These are phyloP conservation scores for Microbotryomycetes sp. DNA, from an alignment of 1,284 basidiomycete genomes.

Conservation along the genomic window DNA sequence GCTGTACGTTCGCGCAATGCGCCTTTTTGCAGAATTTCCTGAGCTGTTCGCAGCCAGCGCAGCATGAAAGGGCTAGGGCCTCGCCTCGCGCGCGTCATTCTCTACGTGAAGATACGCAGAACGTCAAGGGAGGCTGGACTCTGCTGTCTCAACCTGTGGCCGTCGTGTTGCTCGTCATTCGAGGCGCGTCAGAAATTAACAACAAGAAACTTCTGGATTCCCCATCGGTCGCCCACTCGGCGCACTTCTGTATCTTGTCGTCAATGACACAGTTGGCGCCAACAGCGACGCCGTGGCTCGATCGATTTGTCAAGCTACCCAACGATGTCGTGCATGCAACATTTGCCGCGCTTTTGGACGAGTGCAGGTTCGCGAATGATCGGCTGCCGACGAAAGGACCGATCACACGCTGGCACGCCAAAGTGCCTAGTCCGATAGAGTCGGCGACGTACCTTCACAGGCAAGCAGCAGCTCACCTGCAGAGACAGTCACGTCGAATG, in stretches of 20 bases:
- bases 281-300: constrained; percentile 1
- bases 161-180: too few species aligned
- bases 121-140: too few species aligned
- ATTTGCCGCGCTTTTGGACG: constrained; percentile 4
- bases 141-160: too few species aligned
- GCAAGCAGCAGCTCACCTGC: not conserved
- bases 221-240: not conserved
- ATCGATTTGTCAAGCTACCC: constrained; percentile 11
- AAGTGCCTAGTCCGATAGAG: constrained; percentile 14
- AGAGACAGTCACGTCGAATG: not conserved
- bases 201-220: not conserved
- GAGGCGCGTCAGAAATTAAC: too few species aligned
- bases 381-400: constrained; percentile 6
- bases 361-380: constrained; percentile 9
- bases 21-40: too few species aligned
- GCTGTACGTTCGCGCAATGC: too few species aligned
- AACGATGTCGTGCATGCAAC: constrained; percentile 7
- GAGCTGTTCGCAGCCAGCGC: too few species aligned
- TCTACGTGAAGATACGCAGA: too few species aligned
- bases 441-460: constrained; percentile 13
- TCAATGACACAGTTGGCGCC: not conserved
- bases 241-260: not conserved
- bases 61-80: too few species aligned
- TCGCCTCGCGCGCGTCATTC: too few species aligned
- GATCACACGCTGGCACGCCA: constrained; percentile 28